Percentiles rank a stretch among this genome's conserved stretches.
Conservation (phyloP, 768 basidiomycete species). For the Auricularia sp. region DNA sequence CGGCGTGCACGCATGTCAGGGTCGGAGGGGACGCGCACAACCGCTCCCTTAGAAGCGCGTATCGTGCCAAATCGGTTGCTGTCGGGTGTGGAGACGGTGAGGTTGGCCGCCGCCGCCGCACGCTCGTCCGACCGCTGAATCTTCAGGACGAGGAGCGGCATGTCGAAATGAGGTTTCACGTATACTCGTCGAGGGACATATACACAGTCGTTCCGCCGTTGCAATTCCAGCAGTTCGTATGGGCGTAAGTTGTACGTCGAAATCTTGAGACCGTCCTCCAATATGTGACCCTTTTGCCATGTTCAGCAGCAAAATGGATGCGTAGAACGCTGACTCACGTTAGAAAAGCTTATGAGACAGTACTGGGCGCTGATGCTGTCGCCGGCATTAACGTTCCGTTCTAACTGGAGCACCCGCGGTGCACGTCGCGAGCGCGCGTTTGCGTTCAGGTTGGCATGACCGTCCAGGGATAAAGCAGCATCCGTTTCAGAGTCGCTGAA, state of each 20-base stretch:
- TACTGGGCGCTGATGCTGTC: slow-evolving; percentile 11
- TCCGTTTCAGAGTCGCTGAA: neutral
- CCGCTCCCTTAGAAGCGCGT: too few species aligned
- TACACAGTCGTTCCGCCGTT: slow-evolving; percentile 22
- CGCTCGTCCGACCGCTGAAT: neutral
- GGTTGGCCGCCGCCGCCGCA: neutral
- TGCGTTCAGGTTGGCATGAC: slow-evolving; percentile 20
- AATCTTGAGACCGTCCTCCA: slow-evolving; percentile 53
- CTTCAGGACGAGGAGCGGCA: neutral
- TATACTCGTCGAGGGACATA: neutral
- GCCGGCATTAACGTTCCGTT: slow-evolving; percentile 25
- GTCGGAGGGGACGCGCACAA: neutral
- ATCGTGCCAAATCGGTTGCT: too few species aligned
- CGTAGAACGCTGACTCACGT: slow-evolving; percentile 7
- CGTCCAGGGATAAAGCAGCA: slow-evolving; percentile 1
- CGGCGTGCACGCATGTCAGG: neutral
- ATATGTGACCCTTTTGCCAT: slow-evolving; percentile 58
- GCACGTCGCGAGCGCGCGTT: slow-evolving; percentile 29
- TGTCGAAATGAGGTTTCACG: neutral
- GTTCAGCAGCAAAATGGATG: slow-evolving; percentile 25
- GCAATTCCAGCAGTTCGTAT: slow-evolving; percentile 63
- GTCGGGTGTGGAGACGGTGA: too few species aligned
- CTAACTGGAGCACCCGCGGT: slow-evolving; percentile 35
- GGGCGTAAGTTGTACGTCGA: slow-evolving; percentile 52
- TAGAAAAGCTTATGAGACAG: slow-evolving; percentile 3